Evolutionary conservation across 192 early-diverging fungal species (phyloP).

Genomic region (Backusella australiensis): DNA sequence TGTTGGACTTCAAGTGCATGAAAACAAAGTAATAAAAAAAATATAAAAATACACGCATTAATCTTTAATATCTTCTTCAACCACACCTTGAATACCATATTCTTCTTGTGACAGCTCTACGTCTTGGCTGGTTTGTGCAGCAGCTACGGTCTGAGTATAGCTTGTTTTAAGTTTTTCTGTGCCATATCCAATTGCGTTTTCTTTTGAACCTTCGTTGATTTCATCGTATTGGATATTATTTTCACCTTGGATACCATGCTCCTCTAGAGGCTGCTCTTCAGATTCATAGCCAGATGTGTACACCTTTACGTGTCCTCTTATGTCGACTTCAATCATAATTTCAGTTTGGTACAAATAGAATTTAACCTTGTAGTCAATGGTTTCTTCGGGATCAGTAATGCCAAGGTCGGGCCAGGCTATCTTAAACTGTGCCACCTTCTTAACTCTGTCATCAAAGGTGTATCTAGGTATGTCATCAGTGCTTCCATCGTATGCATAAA

Average conservation of each 20-base stretch:
- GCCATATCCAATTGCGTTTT: neutral
- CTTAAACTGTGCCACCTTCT: neutral
- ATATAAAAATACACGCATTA: neutral
- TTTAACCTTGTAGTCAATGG: neutral
- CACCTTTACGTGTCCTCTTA: neutral
- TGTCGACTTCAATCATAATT: neutral
- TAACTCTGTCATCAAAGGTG: neutral
- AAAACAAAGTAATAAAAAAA: neutral
- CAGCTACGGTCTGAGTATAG: neutral
- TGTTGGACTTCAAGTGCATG: neutral
- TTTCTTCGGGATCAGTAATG: neutral
- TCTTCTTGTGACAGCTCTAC: neutral
- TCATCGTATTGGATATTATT: neutral
- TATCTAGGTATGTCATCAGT: neutral
- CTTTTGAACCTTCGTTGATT: neutral
- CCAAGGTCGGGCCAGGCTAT: neutral
- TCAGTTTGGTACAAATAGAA: slow-evolving; percentile 5
- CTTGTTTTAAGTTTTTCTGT: neutral
- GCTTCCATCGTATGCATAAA: neutral
- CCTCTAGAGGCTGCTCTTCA: neutral
- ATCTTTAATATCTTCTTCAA: neutral
- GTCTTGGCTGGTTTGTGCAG: neutral
- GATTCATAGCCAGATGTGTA: neutral
- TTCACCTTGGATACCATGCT: neutral
- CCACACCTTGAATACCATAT: neutral